Percentiles rank a stretch among this genome's conserved stretches.
Evolutionary conservation across 495 filamentous ascomycete genomes (phyloP).

Genomic region (Antarctomyces pellizariae): DNA sequence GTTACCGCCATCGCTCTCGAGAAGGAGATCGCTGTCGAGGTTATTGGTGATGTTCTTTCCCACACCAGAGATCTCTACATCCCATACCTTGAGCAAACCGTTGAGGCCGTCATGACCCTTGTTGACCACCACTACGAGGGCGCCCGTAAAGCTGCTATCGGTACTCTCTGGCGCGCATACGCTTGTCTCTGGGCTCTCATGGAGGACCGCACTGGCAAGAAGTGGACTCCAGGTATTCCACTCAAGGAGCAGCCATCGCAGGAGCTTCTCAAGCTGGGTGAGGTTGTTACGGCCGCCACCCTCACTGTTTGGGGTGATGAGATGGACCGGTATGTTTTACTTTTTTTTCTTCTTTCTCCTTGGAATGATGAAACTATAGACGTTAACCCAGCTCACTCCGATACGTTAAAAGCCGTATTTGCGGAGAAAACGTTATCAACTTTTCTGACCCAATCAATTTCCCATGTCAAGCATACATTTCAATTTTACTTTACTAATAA

Average conservation of each 20-base stretch:
- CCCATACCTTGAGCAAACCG: slow-evolving; percentile 77
- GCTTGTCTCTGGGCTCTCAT: slow-evolving; percentile 71
- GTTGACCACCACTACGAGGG: slow-evolving; percentile 82
- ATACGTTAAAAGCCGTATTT: slow-evolving; percentile 59
- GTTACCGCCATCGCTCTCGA: slow-evolving; percentile 77
- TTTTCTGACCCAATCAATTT: slow-evolving; percentile 11
- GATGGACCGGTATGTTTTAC: slow-evolving; percentile 67
- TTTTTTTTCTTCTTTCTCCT: slow-evolving; percentile 7
- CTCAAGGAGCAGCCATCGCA: slow-evolving; percentile 50
- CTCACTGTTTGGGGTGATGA: slow-evolving; percentile 72
- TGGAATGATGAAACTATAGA: slow-evolving; percentile 65
- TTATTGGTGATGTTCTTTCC: slow-evolving; percentile 76
- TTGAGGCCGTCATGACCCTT: slow-evolving; percentile 57
- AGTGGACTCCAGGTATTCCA: slow-evolving; percentile 79
- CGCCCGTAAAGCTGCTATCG: slow-evolving; percentile 70
- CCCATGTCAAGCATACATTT: slow-evolving; percentile 1
- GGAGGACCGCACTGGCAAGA: slow-evolving; percentile 52
- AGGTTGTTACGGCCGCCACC: slow-evolving; percentile 66
- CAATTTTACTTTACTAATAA: slow-evolving; percentile 20
- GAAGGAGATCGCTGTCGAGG: slow-evolving; percentile 93
- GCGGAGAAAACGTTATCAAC: slow-evolving; percentile 89
- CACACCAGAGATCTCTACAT: slow-evolving; percentile 54
- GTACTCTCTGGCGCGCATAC: slow-evolving; percentile 82
- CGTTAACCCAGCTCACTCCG: slow-evolving; percentile 99
- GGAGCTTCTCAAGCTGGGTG: slow-evolving; percentile 67